Base-by-base conservation (phyloP, 2,329 filamentous ascomycete species). In the Emergomyces pasteurianus region DNA sequence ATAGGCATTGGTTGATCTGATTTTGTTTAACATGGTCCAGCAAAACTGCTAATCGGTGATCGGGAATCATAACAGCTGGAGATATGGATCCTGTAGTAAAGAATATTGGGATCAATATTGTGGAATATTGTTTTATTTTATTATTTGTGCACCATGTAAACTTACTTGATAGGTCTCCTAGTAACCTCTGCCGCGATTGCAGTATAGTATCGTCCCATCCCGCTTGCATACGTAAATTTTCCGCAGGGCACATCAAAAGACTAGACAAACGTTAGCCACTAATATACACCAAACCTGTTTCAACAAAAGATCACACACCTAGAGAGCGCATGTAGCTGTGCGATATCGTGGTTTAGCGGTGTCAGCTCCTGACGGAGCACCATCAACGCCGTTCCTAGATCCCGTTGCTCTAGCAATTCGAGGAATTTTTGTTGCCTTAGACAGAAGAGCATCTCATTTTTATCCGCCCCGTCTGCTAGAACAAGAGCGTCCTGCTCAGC, bases 11-110 rank as follows among this genome's bases (percentile, higher is more conserved):
- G 58, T 86, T 83, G 62, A 96, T 89, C 75, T 96, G 92, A 64
- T 81, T 84, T 63, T 87, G 82, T 71, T 96, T 96, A 43, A 96
- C 86, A 65, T 95, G 86, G 61, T 92, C 82, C 58, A 99, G 78
- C 18, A 99, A 79, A 40, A 86, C 82, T 1, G 90, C 90, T 52
- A 99, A 79, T 7, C 94, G 86, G 72, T 94, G 89, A 70, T 96
- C 90, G 1, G 94, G 94, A 60, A 99, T 88, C 92, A 99, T 97
- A 52, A 96, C 89, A 3, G 91, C 94, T 0, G 94, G 92, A 1
- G 94, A 96, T 72, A 99, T 95, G 61, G 85, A 96, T 78, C 82
- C 89, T 92, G 67, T 21, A 62, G 21, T 36, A 8, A 21, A 8
- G 62, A 72, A 60, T 71, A 64, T 21, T 31, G 62, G 58, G 65